Evolutionary conservation across 495 filamentous ascomycete species (phyloP).

Genomic region (Tuber indicum): DNA sequence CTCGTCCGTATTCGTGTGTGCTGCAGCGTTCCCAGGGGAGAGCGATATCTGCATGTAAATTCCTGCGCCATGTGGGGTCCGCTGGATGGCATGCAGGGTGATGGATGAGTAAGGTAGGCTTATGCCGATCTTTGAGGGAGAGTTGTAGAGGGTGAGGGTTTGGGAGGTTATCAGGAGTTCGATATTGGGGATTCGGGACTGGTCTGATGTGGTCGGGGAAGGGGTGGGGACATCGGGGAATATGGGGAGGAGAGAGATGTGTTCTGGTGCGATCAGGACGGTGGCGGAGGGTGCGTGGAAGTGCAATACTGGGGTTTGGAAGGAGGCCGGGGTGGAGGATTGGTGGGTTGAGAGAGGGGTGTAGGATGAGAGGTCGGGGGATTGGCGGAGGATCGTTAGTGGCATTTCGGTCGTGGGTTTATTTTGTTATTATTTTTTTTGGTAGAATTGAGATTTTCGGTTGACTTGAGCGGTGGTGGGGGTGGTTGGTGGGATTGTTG

Average conservation of each 20-base stretch:
- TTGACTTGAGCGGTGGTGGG: not conserved
- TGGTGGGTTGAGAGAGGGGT: constrained; percentile 71
- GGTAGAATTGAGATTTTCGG: not conserved
- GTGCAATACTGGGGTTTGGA: constrained; percentile 77
- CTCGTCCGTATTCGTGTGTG: constrained; percentile 45
- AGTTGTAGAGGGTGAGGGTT: constrained; percentile 66
- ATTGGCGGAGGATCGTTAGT: constrained; percentile 45
- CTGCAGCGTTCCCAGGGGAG: constrained; percentile 46
- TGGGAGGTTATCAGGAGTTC: not conserved
- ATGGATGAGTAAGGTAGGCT: constrained; percentile 82
- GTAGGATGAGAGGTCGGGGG: constrained; percentile 56
- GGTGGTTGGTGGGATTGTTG: not conserved
- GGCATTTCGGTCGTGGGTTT: constrained; percentile 32
- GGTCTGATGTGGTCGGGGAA: constrained; percentile 75
- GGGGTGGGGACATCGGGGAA: constrained; percentile 45
- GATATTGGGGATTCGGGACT: constrained; percentile 22
- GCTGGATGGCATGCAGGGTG: constrained; percentile 79
- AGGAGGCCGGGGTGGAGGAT: constrained; percentile 73
- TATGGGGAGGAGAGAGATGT: constrained; percentile 49
- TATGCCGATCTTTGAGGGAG: constrained; percentile 55
- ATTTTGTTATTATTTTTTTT: not conserved
- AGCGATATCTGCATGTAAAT: constrained; percentile 77
- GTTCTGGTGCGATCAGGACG: constrained; percentile 49
- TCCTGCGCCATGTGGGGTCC: constrained; percentile 46
- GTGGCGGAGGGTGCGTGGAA: constrained; percentile 60